phyloP scores from a whole-genome alignment of 2,329 filamentous ascomycete genomes.

The Aulographum hederae region DNA sequence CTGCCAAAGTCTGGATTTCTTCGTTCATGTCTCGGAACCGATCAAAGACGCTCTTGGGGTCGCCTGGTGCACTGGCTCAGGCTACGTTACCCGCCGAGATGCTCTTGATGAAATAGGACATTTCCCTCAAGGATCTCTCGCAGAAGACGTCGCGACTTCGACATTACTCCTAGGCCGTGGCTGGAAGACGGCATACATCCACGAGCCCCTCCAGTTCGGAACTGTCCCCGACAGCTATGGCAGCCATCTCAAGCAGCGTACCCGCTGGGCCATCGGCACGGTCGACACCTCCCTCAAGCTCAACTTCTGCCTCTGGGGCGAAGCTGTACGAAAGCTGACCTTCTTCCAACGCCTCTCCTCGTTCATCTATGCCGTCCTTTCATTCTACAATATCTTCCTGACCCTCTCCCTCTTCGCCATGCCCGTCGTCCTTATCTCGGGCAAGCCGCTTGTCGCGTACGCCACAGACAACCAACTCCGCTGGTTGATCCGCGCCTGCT shows the following conservation, averaged over 20 bases:
- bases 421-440: conserved; percentile 6
- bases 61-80: conserved; percentile 48
- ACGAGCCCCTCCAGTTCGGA: conserved; percentile 10
- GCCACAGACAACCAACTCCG: conserved; percentile 5
- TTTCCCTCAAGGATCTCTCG: conserved; percentile 39
- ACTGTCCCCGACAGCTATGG: conserved; percentile 9
- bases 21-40: conserved; percentile 34
- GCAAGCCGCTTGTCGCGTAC: conserved; percentile 6
- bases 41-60: conserved; percentile 29
- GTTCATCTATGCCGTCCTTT: conserved; percentile 6
- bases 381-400: conserved; percentile 5
- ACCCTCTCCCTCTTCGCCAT: conserved; percentile 6
- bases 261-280: conserved; percentile 10
- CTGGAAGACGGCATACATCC: conserved; percentile 35
- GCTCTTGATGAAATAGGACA: conserved; percentile 43
- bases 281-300: conserved; percentile 9
- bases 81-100: conserved; percentile 39
- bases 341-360: conserved; percentile 6
- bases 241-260: conserved; percentile 10
- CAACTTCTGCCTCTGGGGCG: conserved; percentile 9
- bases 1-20: conserved; percentile 38
- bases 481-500: conserved; percentile 6
- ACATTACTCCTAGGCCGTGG: conserved; percentile 37
- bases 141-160: conserved; percentile 43
- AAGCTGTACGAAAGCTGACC: conserved; percentile 6